Conservation (phyloP, 2,329 filamentous ascomycete genomes). For the Pseudophaeomoniella oleicola region DNA sequence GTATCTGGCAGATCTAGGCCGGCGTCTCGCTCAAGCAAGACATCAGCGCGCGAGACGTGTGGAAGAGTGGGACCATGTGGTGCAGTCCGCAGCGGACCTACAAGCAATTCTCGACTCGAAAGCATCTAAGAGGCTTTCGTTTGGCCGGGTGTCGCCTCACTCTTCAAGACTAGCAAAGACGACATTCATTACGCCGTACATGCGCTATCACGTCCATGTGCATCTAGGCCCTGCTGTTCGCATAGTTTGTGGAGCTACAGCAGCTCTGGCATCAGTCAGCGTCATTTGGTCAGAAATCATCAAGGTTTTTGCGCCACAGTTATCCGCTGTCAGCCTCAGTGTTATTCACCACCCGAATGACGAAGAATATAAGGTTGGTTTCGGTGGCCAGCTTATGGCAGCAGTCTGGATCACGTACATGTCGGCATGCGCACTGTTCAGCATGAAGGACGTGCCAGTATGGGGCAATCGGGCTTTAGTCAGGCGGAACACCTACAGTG, state of each 20-base stretch:
- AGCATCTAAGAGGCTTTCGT: slow-evolving; percentile 65
- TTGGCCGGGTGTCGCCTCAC: slow-evolving; percentile 44
- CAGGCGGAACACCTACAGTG: slow-evolving; percentile 76
- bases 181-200: slow-evolving; percentile 61
- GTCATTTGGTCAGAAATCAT: slow-evolving; percentile 91
- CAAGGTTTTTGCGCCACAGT: slow-evolving; percentile 61
- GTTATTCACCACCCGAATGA: slow-evolving; percentile 52
- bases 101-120: slow-evolving; percentile 76
- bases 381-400: slow-evolving; percentile 72
- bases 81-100: slow-evolving; percentile 57
- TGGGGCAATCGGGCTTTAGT: slow-evolving; percentile 92
- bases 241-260: slow-evolving; percentile 49
- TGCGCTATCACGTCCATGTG: slow-evolving; percentile 64
- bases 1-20: slow-evolving; percentile 79
- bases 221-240: slow-evolving; percentile 56
- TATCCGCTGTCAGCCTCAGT: slow-evolving; percentile 54
- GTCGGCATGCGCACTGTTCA: slow-evolving; percentile 75
- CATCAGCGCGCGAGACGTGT: slow-evolving; percentile 73
- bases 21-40: slow-evolving; percentile 64
- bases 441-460: slow-evolving; percentile 86
- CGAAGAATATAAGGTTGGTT: slow-evolving; percentile 61
- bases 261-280: slow-evolving; percentile 61
- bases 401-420: slow-evolving; percentile 91
- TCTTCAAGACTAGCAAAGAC: slow-evolving; percentile 39
- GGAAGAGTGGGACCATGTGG: slow-evolving; percentile 70